Conservation (phyloP, 2,329 filamentous ascomycete genomes). For the Teratosphaeria gauchensis region DNA sequence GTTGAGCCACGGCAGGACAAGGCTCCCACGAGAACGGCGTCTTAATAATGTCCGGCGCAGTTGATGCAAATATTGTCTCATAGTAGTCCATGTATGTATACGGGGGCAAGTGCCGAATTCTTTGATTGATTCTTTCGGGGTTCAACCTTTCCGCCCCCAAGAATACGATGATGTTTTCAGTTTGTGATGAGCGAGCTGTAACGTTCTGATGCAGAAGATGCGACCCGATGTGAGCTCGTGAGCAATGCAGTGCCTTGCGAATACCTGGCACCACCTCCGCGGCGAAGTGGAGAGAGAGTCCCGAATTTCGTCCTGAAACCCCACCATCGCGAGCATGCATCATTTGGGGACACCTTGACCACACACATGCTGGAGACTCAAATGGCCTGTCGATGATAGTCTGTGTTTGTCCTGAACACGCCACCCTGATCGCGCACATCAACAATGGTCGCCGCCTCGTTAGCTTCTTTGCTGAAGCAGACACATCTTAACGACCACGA, state of each 20-base stretch:
- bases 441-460: slow-evolving; percentile 7
- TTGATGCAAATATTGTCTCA: neutral
- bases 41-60: neutral
- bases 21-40: neutral
- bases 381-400: neutral
- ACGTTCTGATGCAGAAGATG: no score
- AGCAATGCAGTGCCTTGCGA: no score
- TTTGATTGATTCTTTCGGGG: no score
- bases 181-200: no score
- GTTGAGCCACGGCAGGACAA: neutral
- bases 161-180: no score
- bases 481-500: slow-evolving; percentile 60
- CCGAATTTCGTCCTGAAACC: neutral
- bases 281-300: neutral
- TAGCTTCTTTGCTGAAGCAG: slow-evolving; percentile 48
- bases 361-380: neutral
- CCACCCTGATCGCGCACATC: neutral
- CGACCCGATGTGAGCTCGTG: no score
- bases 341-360: neutral
- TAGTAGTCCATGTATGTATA: neutral
- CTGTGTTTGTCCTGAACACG: neutral
- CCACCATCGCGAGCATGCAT: neutral
- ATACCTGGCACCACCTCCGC: neutral
- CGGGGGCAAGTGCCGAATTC: no score
- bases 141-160: no score